Conservation (phyloP, 2,329 filamentous ascomycete genomes). For the Botrytis squamosa region DNA sequence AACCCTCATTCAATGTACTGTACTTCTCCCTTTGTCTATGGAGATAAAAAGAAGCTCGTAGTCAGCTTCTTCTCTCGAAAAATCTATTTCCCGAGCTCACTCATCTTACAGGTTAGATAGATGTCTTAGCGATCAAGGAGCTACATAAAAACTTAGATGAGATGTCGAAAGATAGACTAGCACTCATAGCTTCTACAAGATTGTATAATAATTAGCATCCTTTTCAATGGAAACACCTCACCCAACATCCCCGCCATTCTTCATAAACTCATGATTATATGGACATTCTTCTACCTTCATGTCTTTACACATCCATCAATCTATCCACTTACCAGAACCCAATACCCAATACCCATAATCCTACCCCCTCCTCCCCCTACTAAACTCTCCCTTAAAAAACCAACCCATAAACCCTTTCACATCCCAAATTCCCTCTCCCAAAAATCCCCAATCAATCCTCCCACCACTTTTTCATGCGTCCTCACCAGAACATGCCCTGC, state of each 20-base stretch:
- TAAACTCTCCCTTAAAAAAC: neutral
- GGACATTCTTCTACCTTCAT: neutral
- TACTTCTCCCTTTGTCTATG: neutral
- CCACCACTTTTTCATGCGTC: neutral
- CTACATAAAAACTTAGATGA: neutral
- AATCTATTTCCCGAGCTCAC: neutral
- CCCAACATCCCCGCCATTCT: neutral
- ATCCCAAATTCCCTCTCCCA: neutral
- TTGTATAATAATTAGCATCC: neutral
- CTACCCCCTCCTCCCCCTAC: neutral
- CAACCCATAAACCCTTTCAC: neutral
- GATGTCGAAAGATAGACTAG: fast-evolving
- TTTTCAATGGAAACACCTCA: neutral
- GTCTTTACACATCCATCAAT: neutral
- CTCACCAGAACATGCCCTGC: neutral
- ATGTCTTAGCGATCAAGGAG: neutral
- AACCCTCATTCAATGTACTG: neutral
- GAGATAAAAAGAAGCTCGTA: neutral
- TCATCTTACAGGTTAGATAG: neutral
- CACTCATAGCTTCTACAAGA: neutral
- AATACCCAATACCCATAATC: too few relatives aligned
- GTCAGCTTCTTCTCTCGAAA: neutral
- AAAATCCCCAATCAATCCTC: neutral
- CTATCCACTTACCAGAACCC: neutral
- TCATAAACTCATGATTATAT: neutral